phyloP scores from a whole-genome alignment of 768 basidiomycete species.

The Collybiopsis luxurians region DNA sequence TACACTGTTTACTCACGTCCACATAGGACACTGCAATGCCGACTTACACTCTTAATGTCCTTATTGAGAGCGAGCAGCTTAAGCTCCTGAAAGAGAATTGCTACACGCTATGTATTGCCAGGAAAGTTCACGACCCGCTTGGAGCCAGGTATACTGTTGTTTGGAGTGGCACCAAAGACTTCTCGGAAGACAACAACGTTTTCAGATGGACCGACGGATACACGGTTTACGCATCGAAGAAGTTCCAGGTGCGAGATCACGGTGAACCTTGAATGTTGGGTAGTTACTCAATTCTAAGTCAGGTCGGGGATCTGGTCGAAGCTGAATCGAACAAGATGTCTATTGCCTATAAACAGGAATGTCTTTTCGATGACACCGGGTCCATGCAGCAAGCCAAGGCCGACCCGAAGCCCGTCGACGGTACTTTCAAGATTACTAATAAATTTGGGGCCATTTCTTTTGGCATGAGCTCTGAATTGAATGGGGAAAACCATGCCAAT shows the following conservation, averaged over 20 bases:
- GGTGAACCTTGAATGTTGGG: background rate
- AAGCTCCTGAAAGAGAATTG: too few species aligned
- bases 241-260: background rate
- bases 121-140: too few species aligned
- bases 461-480: background rate
- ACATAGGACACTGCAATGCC: too few species aligned
- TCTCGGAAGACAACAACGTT: background rate
- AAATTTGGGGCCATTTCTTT: background rate
- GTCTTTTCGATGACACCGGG: background rate
- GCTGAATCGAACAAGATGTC: background rate
- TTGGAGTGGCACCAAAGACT: background rate
- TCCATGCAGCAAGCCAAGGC: background rate
- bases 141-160: too few species aligned
- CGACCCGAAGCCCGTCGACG: background rate
- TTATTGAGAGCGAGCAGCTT: too few species aligned
- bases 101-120: too few species aligned
- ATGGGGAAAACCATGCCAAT: background rate
- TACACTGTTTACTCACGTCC: too few species aligned
- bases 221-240: background rate
- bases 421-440: background rate
- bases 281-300: background rate
- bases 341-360: background rate
- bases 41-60: too few species aligned
- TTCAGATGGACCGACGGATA: background rate
- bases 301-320: background rate